These are phyloP conservation scores for Vitis rupestris DNA, from an alignment of 164 flowering plant species.

Conservation along the genomic window DNA sequence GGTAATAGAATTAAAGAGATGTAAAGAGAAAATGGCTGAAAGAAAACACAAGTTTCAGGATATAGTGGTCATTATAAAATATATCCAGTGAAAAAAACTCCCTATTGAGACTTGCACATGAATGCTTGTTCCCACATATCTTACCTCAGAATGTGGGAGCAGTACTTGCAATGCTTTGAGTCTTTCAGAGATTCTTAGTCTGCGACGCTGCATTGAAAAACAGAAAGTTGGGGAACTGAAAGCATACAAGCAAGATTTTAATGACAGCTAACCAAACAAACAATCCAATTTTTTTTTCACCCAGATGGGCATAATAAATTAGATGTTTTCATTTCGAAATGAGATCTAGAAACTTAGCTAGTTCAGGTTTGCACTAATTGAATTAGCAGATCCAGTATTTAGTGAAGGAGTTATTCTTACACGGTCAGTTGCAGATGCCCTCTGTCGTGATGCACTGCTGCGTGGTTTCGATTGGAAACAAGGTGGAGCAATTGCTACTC, in stretches of 20 bases:
- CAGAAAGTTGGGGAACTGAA: background rate
- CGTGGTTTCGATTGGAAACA: constrained; percentile 12
- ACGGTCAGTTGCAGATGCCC: constrained; percentile 18
- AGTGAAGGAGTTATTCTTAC: constrained; percentile 19
- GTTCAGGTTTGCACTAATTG: background rate
- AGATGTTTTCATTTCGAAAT: background rate
- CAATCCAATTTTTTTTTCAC: background rate
- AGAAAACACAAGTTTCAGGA: no score
- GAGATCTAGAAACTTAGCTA: background rate
- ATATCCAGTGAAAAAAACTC: background rate
- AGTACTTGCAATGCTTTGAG: constrained; percentile 42
- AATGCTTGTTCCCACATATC: background rate
- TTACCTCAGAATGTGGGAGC: constrained; percentile 42
- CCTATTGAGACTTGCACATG: background rate
- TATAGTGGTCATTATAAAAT: no score
- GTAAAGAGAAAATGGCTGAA: no score
- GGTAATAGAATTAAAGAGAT: no score
- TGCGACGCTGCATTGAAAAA: constrained; percentile 40
- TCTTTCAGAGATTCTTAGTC: constrained; percentile 35
- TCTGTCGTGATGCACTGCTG: constrained; percentile 6
- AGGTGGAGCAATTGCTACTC: constrained; percentile 17
- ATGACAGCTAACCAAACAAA: background rate
- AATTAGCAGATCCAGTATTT: background rate
- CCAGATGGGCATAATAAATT: no score
- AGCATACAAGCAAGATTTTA: background rate